Percentiles rank a stretch among this genome's conserved stretches.
Evolutionary conservation across 345 rosid genomes (phyloP).

Genomic region (Eutrema heterophyllum): DNA sequence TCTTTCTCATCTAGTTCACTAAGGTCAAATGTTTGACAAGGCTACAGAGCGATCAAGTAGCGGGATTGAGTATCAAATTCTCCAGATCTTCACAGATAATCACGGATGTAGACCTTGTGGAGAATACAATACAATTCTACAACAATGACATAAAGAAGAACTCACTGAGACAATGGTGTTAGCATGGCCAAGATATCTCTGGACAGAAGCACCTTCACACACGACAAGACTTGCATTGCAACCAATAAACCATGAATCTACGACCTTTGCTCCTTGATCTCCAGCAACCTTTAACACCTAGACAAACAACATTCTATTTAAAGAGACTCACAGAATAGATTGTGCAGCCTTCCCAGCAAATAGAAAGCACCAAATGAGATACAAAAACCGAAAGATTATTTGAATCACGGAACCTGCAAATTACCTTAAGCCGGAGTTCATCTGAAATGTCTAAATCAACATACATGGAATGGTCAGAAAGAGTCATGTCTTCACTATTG

Average conservation of each 20-base stretch:
- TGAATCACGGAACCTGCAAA: neutral
- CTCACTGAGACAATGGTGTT: constrained; percentile 81
- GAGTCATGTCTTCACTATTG: constrained; percentile 34
- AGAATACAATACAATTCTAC: neutral
- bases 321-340: neutral
- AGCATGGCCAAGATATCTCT: constrained; percentile 69
- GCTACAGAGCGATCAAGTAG: neutral
- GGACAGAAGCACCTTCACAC: constrained; percentile 73
- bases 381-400: neutral
- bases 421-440: constrained; percentile 67
- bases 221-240: constrained; percentile 69
- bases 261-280: constrained; percentile 59
- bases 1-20: neutral
- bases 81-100: neutral
- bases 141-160: constrained; percentile 24
- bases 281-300: constrained; percentile 64
- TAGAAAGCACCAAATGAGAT: neutral
- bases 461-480: constrained; percentile 51
- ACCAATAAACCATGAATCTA: constrained; percentile 74
- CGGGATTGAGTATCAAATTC: neutral
- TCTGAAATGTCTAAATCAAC: constrained; percentile 65
- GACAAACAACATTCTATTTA: constrained; percentile 15
- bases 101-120: neutral
- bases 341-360: neutral
- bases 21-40: neutral